Percentiles rank a stretch among this genome's conserved stretches.
phyloP scores from a whole-genome alignment of 345 rosid species.

The Citrus cavaleriei region DNA sequence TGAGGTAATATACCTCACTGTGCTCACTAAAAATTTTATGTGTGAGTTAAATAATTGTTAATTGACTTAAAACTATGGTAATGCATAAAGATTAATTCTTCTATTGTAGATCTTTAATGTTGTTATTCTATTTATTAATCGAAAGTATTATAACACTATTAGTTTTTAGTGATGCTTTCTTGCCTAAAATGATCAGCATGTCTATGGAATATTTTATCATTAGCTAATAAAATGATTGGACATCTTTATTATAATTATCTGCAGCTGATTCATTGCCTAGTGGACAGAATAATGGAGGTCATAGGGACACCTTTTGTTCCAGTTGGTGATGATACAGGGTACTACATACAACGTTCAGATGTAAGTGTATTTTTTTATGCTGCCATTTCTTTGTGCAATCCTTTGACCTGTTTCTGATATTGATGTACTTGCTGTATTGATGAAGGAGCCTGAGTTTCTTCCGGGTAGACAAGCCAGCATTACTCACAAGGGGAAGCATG shows the following conservation, averaged over 20 bases:
- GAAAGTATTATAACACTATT: not conserved
- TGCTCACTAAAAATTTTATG: not conserved
- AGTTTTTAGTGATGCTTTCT: not conserved
- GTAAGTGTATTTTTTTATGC: slow-evolving; percentile 38
- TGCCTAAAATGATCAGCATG: not conserved
- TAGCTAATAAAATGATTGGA: not conserved
- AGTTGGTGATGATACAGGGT: slow-evolving; percentile 49
- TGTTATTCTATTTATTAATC: not conserved
- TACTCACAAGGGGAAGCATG: slow-evolving; percentile 60
- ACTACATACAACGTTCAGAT: slow-evolving; percentile 53
- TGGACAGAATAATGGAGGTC: slow-evolving; percentile 91
- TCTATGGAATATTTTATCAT: not conserved
- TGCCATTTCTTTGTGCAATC: not conserved
- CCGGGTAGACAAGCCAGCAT: slow-evolving; percentile 82
- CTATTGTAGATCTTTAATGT: not conserved
- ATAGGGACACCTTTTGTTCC: slow-evolving; percentile 66
- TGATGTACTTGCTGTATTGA: not conserved
- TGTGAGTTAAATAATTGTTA: not conserved
- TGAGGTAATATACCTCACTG: slow-evolving; percentile 52
- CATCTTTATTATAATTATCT: not conserved
- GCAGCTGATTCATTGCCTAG: slow-evolving; percentile 87
- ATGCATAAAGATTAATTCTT: not conserved
- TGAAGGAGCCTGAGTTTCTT: slow-evolving; percentile 82
- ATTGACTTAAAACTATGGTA: not conserved
- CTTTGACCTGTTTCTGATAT: not conserved